Evolutionary conservation across 345 rosid species (phyloP), one percentile per base, ranked within the genome.

Genomic region (Gossypium australe): DNA sequence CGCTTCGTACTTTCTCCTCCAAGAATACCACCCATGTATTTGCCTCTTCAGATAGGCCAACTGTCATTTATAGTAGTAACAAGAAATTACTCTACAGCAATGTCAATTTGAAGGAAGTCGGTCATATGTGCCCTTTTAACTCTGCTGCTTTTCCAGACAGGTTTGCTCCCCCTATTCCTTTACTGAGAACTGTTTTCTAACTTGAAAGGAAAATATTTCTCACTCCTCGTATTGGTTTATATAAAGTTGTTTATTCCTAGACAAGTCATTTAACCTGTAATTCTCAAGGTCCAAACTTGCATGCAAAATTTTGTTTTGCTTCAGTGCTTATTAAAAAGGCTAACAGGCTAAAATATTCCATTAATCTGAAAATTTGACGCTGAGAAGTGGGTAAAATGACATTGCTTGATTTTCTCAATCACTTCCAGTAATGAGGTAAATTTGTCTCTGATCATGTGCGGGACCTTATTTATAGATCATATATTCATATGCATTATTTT

Each of bases 131-230:
- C 79, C 97, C 96, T 61, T 92, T 92, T 81, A 94, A 91, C 84
- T 86, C 95, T 83, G 94, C 97, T 83, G 97, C 97, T 78, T 94
- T 92, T 82, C 98, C 97, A 43, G 97, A 94, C 87, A 89, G 98
- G 97, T 92, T 83, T 44, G 53, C 55, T 51, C 45, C 70, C 59
- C 67, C 48, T 9, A 20, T 11, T n/a, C 61, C 65, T 34, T 14
- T 66, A 41, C 16, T 71, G 55, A 14, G 29, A 53, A 11, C 49
- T 1, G 17, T 2, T 44, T 59, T 59, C 11, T 43, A 22, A 29
- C 43, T 69, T 29, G 14, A 27, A 51, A 27, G 60, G 60, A 51
- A 69, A 17, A 27, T 1, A 69, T 51, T 27, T 29, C 25, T 34
- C 9, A 1, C 48, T 41, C 17, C 1, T 17, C 3, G 18, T 49